Conservation (phyloP, 306 rosid species). For the Citrullus mucosospermus region DNA sequence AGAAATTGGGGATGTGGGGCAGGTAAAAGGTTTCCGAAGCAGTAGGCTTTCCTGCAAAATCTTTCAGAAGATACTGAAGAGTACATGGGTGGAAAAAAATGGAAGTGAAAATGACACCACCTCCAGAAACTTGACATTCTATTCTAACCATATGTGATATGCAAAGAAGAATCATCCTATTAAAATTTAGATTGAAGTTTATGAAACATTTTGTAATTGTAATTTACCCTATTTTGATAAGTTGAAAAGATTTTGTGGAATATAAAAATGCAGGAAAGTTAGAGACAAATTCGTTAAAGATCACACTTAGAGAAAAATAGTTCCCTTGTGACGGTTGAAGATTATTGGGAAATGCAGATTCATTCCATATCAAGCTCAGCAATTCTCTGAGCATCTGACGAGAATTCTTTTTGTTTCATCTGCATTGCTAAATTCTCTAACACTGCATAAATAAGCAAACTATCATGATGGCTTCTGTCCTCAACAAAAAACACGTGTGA, state of each 20-base stretch:
- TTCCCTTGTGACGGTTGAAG: neutral
- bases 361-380: neutral
- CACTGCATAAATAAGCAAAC: slow-evolving; percentile 27
- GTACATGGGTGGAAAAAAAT: neutral
- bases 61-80: neutral
- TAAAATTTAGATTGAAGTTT: neutral
- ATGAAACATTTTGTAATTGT: neutral
- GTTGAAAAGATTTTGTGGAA: neutral
- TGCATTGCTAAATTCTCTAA: slow-evolving; percentile 28
- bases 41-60: neutral
- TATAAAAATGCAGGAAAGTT: neutral
- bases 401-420: slow-evolving; percentile 19
- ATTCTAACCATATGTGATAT: neutral
- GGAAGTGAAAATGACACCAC: neutral
- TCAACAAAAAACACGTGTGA: slow-evolving; percentile 39
- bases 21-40: neutral
- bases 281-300: neutral
- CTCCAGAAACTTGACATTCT: neutral
- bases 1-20: neutral
- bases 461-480: slow-evolving; percentile 41
- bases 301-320: neutral
- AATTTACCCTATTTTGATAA: neutral
- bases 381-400: neutral
- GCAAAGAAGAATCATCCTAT: neutral
- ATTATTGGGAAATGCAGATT: neutral